Conservation (phyloP, 2,329 filamentous ascomycete species). For the Colletotrichum melonis region DNA sequence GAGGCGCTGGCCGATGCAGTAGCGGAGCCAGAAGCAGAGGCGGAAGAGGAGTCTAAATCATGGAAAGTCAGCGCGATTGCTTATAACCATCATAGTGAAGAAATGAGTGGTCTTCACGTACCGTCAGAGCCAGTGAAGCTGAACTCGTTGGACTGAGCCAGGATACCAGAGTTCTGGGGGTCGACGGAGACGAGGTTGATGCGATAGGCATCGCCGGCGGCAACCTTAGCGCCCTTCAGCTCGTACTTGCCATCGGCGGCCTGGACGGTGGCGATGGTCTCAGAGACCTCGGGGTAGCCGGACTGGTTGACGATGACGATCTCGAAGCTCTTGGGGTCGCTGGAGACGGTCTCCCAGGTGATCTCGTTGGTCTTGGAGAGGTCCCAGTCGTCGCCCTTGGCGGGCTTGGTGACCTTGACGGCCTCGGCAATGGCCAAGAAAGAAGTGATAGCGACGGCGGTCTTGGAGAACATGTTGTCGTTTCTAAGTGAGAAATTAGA, state of each 20-base stretch:
- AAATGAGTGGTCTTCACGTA: neutral
- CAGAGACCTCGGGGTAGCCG: neutral
- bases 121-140: conserved; percentile 10
- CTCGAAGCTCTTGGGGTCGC: conserved; percentile 26
- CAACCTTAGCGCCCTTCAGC: conserved; percentile 19
- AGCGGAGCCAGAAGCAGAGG: conserved; percentile 15
- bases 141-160: conserved; percentile 32
- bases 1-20: conserved; percentile 12
- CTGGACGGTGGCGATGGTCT: conserved; percentile 26
- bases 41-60: conserved; percentile 12
- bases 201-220: conserved; percentile 10
- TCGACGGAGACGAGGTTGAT: conserved; percentile 33
- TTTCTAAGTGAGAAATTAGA: neutral
- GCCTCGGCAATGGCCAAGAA: conserved; percentile 30
- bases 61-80: neutral
- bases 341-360: conserved; percentile 26
- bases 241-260: conserved; percentile 34
- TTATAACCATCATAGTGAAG: neutral
- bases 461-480: conserved; percentile 34
- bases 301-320: conserved; percentile 33
- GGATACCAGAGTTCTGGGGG: conserved; percentile 28
- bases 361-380: conserved; percentile 32
- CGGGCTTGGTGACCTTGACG: conserved; percentile 28
- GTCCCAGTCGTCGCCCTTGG: conserved; percentile 32
- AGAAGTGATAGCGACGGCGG: conserved; percentile 25